These are phyloP conservation scores for Conticribra weissflogii DNA, from an alignment of 108 stramenopile species.

Conservation along the genomic window DNA sequence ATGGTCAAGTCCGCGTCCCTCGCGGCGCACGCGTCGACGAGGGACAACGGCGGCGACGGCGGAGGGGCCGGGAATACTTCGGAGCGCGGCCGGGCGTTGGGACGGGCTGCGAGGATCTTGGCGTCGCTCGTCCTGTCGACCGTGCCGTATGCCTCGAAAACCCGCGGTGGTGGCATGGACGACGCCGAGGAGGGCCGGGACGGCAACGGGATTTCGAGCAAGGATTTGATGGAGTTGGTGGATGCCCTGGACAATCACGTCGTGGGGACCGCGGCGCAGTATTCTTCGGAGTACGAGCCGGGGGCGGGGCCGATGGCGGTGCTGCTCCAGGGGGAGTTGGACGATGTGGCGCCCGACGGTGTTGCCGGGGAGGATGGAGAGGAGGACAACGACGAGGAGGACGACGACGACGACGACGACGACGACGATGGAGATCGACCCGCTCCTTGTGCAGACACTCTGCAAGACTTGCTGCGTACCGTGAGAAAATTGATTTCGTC, in stretches of 20 bases:
- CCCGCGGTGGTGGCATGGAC: no score
- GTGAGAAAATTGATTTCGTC: slow-evolving; percentile 38
- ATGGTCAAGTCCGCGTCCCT: slow-evolving; percentile 46
- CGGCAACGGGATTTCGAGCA: slow-evolving; percentile 21
- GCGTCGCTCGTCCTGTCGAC: slow-evolving; percentile 62
- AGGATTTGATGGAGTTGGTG: slow-evolving; percentile 23
- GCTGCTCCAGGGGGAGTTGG: slow-evolving; percentile 63
- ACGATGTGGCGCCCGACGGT: no score
- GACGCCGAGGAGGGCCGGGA: slow-evolving; percentile 36
- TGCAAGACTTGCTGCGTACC: slow-evolving; percentile 78
- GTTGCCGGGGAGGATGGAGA: slow-evolving; percentile 43
- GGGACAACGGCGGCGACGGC: no score
- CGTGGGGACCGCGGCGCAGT: slow-evolving; percentile 20
- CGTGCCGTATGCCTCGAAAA: slow-evolving; percentile 62
- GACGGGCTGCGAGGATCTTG: slow-evolving; percentile 43
- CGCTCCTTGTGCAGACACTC: slow-evolving; percentile 68
- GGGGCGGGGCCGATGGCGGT: slow-evolving; percentile 62
- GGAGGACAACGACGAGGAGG: slow-evolving; percentile 67
- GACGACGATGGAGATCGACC: slow-evolving; percentile 68
- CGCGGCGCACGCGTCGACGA: slow-evolving; percentile 23
- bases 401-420: slow-evolving; percentile 55
- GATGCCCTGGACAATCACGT: slow-evolving; percentile 38
- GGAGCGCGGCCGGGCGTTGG: slow-evolving; percentile 12
- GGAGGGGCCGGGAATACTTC: no score
- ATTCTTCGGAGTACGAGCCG: slow-evolving; percentile 71